These are phyloP conservation scores for Psilocybe subaeruginosa DNA, from an alignment of 768 basidiomycete species.

Conservation along the genomic window DNA sequence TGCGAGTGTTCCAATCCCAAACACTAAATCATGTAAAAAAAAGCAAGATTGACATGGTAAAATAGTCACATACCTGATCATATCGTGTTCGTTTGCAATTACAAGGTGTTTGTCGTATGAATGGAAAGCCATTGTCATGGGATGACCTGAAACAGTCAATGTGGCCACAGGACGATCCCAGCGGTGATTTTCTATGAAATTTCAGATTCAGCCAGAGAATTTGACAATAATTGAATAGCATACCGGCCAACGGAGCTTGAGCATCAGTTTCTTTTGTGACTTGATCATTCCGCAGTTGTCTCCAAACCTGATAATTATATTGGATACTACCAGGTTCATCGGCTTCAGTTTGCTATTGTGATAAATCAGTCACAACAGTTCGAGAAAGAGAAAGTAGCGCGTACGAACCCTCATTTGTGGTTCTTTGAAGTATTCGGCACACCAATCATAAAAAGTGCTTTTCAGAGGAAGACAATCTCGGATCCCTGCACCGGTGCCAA, in stretches of 20 bases:
- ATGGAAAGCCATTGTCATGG: slow-evolving; percentile 86
- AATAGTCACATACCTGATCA: slow-evolving; percentile 63
- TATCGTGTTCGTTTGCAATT: slow-evolving; percentile 82
- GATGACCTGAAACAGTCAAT: slow-evolving; percentile 59
- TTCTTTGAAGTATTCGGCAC: slow-evolving; percentile 95
- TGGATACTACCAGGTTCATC: slow-evolving; percentile 94
- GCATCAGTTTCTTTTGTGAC: slow-evolving; percentile 68
- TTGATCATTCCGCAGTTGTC: slow-evolving; percentile 87
- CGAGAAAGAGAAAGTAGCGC: not conserved
- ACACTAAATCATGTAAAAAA: slow-evolving; percentile 53
- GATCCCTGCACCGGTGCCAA: slow-evolving; percentile 81
- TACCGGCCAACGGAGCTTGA: slow-evolving; percentile 78
- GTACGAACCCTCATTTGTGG: slow-evolving; percentile 93
- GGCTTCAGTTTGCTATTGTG: slow-evolving; percentile 80
- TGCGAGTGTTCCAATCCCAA: slow-evolving; percentile 91
- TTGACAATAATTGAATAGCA: slow-evolving; percentile 25
- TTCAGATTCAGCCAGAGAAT: slow-evolving; percentile 2
- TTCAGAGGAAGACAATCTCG: slow-evolving; percentile 88
- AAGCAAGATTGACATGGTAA: not conserved
- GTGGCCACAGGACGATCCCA: slow-evolving; percentile 80
- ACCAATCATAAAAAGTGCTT: slow-evolving; percentile 95
- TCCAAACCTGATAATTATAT: slow-evolving; percentile 96
- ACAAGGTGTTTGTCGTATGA: slow-evolving; percentile 90
- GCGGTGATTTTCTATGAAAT: slow-evolving; percentile 49
- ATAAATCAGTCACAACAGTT: not conserved